Conservation (phyloP, 805 yeast genomes). For the Candida endomychidarum region DNA sequence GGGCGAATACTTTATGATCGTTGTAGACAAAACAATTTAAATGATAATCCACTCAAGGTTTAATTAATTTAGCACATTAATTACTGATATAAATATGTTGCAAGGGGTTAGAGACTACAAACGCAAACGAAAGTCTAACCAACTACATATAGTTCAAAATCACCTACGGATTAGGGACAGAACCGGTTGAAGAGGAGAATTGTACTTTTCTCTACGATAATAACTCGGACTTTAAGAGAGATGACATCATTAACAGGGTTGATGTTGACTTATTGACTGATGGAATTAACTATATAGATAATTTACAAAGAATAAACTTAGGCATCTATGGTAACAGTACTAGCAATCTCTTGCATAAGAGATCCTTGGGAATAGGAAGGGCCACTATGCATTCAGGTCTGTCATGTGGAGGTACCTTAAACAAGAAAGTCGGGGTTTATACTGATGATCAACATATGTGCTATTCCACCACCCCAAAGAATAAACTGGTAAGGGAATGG, state of each 20-base stretch:
- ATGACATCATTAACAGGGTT: background rate
- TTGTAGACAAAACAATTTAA: too few relatives aligned
- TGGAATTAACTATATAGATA: background rate
- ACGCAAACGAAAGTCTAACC: too few relatives aligned
- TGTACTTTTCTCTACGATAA: background rate
- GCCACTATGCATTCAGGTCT: conserved; percentile 1
- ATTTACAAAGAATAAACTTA: background rate
- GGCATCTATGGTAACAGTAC: background rate
- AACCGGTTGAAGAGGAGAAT: conserved; percentile 1
- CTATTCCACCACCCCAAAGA: background rate
- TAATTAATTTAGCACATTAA: too few relatives aligned
- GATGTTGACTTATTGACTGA: conserved; percentile 1
- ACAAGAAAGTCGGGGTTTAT: background rate
- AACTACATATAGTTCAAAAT: too few relatives aligned
- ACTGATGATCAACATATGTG: background rate
- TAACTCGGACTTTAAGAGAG: background rate
- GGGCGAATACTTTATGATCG: too few relatives aligned
- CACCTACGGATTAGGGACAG: conserved; percentile 1
- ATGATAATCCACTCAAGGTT: too few relatives aligned
- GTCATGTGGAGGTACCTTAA: conserved; percentile 1
- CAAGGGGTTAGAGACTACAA: too few relatives aligned
- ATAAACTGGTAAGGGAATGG: background rate
- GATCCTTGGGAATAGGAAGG: background rate
- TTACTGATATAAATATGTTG: too few relatives aligned
- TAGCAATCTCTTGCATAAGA: background rate